These are phyloP conservation scores for Fusarium lateritium DNA, from an alignment of 2,329 filamentous ascomycete genomes.

Conservation along the genomic window DNA sequence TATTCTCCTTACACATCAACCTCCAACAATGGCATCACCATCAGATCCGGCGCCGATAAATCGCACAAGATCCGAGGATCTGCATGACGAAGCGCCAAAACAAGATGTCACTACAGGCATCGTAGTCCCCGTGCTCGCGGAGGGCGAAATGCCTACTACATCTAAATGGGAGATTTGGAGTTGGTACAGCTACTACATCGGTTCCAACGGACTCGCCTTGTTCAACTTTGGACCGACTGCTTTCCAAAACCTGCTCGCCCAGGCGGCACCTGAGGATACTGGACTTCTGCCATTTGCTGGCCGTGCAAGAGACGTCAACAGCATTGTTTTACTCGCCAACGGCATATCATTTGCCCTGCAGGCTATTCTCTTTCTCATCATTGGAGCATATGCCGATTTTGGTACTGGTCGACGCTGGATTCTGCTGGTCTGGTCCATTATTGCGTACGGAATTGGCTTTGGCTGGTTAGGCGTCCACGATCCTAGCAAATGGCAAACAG, in stretches of 20 bases:
- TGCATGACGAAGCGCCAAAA: constrained; percentile 6
- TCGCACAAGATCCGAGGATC: constrained; percentile 1
- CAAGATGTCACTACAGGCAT: constrained; percentile 24
- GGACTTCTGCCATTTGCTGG: constrained; percentile 70
- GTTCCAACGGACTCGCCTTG: constrained; percentile 73
- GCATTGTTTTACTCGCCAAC: constrained; percentile 75
- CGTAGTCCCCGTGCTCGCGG: constrained; percentile 23
- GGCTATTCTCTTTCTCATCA: constrained; percentile 67
- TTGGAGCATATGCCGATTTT: constrained; percentile 73
- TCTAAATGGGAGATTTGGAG: constrained; percentile 44
- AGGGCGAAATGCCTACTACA: constrained; percentile 33
- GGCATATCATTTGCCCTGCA: constrained; percentile 79
- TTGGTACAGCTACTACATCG: constrained; percentile 70
- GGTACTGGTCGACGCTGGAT: constrained; percentile 75
- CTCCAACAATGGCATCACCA: constrained; percentile 6
- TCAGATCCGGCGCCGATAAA: not conserved
- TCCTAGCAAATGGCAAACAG: constrained; percentile 71
- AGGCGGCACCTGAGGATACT: constrained; percentile 69
- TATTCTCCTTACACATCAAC: not conserved
- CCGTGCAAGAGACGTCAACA: constrained; percentile 71
- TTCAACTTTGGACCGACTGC: constrained; percentile 77
- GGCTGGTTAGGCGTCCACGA: constrained; percentile 77
- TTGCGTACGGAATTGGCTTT: constrained; percentile 76
- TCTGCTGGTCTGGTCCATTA: constrained; percentile 70
- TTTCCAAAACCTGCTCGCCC: constrained; percentile 74